Evolutionary conservation across 2,329 filamentous ascomycete species (phyloP).

Genomic region (Rhexocercosporidium sp.): DNA sequence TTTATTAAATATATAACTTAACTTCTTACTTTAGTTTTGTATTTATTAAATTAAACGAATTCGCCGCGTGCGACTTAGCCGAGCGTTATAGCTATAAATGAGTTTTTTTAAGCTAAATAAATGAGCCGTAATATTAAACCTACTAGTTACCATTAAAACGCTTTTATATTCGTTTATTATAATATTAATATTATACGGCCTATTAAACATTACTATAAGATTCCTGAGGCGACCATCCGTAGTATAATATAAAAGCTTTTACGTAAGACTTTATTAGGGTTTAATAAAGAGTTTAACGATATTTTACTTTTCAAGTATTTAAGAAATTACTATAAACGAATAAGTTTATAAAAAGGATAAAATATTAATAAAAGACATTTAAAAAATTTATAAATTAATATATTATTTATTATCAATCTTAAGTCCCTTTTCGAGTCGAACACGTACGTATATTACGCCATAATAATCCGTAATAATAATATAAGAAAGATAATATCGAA

Average conservation of each 20-base stretch:
- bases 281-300: background rate
- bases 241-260: background rate
- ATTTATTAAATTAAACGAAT: background rate
- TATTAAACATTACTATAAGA: background rate
- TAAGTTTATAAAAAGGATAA: background rate
- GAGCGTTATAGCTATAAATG: slow-evolving; percentile 2
- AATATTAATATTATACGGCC: background rate
- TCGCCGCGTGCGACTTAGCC: background rate
- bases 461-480: background rate
- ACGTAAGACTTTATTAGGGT: background rate
- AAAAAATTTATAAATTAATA: background rate
- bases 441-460: background rate
- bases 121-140: background rate
- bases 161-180: background rate
- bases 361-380: background rate
- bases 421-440: background rate
- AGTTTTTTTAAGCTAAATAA: slow-evolving; percentile 1
- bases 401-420: background rate
- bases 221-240: background rate
- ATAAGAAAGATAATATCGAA: background rate
- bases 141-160: slow-evolving; percentile 2
- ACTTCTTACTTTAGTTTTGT: background rate
- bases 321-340: background rate
- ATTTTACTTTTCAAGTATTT: background rate
- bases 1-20: background rate